phyloP scores from a whole-genome alignment of 208 protist species.

The Kentomonas sorsogonicus region DNA sequence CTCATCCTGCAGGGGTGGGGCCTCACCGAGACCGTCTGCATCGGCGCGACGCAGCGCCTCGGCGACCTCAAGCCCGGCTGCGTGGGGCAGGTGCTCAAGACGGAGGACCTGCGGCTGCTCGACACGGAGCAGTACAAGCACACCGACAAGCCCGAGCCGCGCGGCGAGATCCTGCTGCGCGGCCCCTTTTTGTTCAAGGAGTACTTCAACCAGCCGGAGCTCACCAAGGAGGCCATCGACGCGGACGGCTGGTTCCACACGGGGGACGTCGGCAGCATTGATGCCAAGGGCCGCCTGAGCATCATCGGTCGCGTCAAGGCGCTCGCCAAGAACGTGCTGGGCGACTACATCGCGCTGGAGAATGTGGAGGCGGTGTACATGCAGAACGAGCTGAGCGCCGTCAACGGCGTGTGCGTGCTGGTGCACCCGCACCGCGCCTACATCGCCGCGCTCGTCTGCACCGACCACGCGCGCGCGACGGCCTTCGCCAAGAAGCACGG shows the following conservation, averaged over 20 bases:
- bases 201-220: slow-evolving; percentile 88
- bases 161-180: slow-evolving; percentile 82
- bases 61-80: slow-evolving; percentile 40
- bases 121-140: slow-evolving; percentile 83
- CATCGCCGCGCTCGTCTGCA: slow-evolving; percentile 56
- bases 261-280: slow-evolving; percentile 74
- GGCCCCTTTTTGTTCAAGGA: slow-evolving; percentile 79
- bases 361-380: slow-evolving; percentile 71
- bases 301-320: slow-evolving; percentile 89
- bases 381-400: slow-evolving; percentile 43
- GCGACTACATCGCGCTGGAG: slow-evolving; percentile 91
- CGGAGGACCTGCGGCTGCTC: slow-evolving; percentile 81
- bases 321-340: slow-evolving; percentile 86
- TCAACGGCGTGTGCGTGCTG: slow-evolving; percentile 43
- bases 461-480: slow-evolving; percentile 34
- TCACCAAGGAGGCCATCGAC: slow-evolving; percentile 74
- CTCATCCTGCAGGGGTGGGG: slow-evolving; percentile 79
- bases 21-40: slow-evolving; percentile 79
- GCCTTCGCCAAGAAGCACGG: slow-evolving; percentile 45
- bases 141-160: slow-evolving; percentile 54
- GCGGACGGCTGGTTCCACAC: slow-evolving; percentile 86
- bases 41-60: slow-evolving; percentile 39
- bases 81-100: slow-evolving; percentile 54
- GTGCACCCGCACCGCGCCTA: slow-evolving; percentile 47
- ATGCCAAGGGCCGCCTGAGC: slow-evolving; percentile 38